These are phyloP conservation scores for Gnomoniopsis sp. DNA, from an alignment of 2,329 filamentous ascomycete species.

Conservation along the genomic window DNA sequence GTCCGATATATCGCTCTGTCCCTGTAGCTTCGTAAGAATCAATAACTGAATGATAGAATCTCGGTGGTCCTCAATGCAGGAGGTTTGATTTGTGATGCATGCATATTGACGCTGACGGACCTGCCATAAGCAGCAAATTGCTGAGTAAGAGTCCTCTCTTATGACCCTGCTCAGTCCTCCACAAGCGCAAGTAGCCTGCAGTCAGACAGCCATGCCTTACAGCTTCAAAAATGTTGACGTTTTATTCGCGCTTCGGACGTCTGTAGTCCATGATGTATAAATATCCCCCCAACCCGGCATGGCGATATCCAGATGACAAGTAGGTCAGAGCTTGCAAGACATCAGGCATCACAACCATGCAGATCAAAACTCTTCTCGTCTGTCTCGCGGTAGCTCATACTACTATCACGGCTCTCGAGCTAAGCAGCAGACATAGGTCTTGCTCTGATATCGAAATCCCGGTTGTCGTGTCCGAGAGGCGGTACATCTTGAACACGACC, in stretches of 20 bases:
- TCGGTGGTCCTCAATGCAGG: not conserved
- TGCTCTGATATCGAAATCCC: slow-evolving; percentile 27
- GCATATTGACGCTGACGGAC: not conserved
- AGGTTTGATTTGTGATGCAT: not conserved
- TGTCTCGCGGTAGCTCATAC: slow-evolving; percentile 2
- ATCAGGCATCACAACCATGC: not conserved
- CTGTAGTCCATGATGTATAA: no score
- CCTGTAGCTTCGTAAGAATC: no score
- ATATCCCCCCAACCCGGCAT: no score
- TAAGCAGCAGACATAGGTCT: not conserved
- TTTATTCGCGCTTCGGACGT: no score
- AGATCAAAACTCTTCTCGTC: not conserved
- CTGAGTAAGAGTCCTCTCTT: not conserved
- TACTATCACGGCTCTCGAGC: slow-evolving; percentile 5
- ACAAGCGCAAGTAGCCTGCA: not conserved
- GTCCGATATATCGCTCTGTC: no score
- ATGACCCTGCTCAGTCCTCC: not conserved
- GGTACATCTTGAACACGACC: slow-evolving; percentile 25
- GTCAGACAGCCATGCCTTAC: not conserved
- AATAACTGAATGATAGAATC: no score
- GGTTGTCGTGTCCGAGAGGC: slow-evolving; percentile 24
- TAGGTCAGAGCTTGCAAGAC: not conserved
- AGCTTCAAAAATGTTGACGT: not conserved
- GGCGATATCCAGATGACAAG: not conserved
- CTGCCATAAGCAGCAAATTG: not conserved